These are phyloP conservation scores for Gleditsia sinensis DNA, from an alignment of 306 rosid species.

Conservation along the genomic window DNA sequence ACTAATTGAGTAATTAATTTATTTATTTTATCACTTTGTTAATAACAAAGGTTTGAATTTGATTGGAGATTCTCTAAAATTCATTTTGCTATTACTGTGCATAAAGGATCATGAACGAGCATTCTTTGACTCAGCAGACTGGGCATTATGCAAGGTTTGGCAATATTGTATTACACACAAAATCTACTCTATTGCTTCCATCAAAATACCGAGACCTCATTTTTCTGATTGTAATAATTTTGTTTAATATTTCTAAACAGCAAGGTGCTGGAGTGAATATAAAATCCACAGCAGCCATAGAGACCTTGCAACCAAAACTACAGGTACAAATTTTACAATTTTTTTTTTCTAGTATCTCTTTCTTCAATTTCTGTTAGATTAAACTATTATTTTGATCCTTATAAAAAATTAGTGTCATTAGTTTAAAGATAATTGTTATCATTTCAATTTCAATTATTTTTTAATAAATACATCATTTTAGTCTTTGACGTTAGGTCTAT, in stretches of 20 bases:
- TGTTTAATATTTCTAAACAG: slow-evolving; percentile 39
- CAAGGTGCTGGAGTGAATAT: slow-evolving; percentile 85
- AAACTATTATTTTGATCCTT: too few relatives aligned
- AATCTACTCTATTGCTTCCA: neutral
- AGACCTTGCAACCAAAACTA: slow-evolving; percentile 79
- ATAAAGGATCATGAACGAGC: slow-evolving; percentile 84
- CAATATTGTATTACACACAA: neutral
- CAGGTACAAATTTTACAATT: slow-evolving; percentile 45
- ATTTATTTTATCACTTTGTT: too few relatives aligned
- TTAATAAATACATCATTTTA: too few relatives aligned
- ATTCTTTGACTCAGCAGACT: slow-evolving; percentile 95
- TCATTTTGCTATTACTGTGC: neutral
- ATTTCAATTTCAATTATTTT: too few relatives aligned
- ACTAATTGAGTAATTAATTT: too few relatives aligned
- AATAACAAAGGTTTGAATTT: too few relatives aligned
- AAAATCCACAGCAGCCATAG: slow-evolving; percentile 70
- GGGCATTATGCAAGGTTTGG: slow-evolving; percentile 94
- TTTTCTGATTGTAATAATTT: neutral
- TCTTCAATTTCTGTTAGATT: too few relatives aligned
- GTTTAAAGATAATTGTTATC: too few relatives aligned
- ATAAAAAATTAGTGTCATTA: too few relatives aligned
- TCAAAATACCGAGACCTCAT: neutral
- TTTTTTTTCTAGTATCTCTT: neutral
- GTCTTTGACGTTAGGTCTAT: too few relatives aligned
- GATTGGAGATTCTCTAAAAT: neutral